Conservation (phyloP, 768 basidiomycete genomes). For the Tylopilus balloui region DNA sequence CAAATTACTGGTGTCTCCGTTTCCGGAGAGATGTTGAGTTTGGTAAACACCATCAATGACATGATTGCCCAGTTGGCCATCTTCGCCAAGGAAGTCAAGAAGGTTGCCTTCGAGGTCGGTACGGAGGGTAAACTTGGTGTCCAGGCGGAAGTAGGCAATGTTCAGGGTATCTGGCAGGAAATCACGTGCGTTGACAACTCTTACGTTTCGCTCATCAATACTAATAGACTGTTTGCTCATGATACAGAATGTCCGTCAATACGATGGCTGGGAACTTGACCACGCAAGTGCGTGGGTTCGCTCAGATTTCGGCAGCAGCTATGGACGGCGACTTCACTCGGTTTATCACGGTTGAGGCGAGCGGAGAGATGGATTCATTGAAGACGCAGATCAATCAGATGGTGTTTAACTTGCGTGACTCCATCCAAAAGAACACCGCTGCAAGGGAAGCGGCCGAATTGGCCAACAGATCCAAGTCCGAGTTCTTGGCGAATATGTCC, state of each 20-base stretch:
- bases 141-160: slow-evolving; percentile 93
- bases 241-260: slow-evolving; percentile 82
- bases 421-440: slow-evolving; percentile 97
- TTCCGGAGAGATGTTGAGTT: slow-evolving; percentile 90
- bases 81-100: slow-evolving; percentile 81
- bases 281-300: slow-evolving; percentile 98
- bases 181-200: slow-evolving; percentile 69
- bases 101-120: slow-evolving; percentile 95
- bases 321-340: slow-evolving; percentile 98
- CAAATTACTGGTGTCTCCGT: slow-evolving; percentile 92
- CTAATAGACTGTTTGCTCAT: not conserved
- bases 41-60: slow-evolving; percentile 97
- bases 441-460: slow-evolving; percentile 96
- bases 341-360: slow-evolving; percentile 98
- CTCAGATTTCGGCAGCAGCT: slow-evolving; percentile 96
- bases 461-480: slow-evolving; percentile 95
- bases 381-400: slow-evolving; percentile 99
- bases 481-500: slow-evolving; percentile 98
- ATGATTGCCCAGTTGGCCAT: slow-evolving; percentile 67
- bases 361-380: slow-evolving; percentile 98
- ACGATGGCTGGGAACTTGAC: slow-evolving; percentile 96
- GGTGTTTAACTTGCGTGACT: slow-evolving; percentile 95
- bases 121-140: slow-evolving; percentile 99
- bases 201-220: not conserved
- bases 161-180: slow-evolving; percentile 98